phyloP scores from a whole-genome alignment of 2,329 filamentous ascomycete species.

The Colletotrichum truncatum region DNA sequence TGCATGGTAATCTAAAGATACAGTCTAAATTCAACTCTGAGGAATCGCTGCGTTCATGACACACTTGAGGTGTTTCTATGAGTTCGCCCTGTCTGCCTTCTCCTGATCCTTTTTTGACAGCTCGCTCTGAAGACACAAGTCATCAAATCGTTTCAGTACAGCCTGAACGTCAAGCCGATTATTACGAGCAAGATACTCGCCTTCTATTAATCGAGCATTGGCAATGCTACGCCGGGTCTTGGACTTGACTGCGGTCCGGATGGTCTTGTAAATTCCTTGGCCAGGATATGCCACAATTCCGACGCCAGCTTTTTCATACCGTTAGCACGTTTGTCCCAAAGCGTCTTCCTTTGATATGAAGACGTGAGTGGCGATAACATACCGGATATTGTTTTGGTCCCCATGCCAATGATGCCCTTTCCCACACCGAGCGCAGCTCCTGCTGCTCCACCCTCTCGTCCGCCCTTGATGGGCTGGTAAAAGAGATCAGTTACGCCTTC shows the following conservation, averaged over 20 bases:
- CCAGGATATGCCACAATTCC: constrained; percentile 34
- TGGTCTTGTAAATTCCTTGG: constrained; percentile 32
- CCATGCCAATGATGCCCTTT: constrained; percentile 46
- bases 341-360: not conserved
- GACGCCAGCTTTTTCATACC: constrained; percentile 12
- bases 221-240: constrained; percentile 18
- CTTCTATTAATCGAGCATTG: constrained; percentile 6
- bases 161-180: not conserved
- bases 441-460: constrained; percentile 47
- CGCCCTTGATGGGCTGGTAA: constrained; percentile 51
- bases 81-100: not conserved
- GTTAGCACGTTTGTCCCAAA: not conserved
- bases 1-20: too few species aligned
- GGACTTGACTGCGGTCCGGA: constrained; percentile 25
- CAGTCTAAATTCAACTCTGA: too few species aligned
- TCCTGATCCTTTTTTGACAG: not conserved
- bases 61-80: too few species aligned
- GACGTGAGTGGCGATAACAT: not conserved
- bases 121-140: not conserved
- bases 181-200: constrained; percentile 22
- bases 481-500: constrained; percentile 55
- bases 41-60: too few species aligned
- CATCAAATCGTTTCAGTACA: constrained; percentile 5
- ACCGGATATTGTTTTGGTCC: constrained; percentile 33
- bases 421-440: constrained; percentile 53